Base-by-base conservation (phyloP, 306 rosid genomes). In the Benincasa hispida region DNA sequence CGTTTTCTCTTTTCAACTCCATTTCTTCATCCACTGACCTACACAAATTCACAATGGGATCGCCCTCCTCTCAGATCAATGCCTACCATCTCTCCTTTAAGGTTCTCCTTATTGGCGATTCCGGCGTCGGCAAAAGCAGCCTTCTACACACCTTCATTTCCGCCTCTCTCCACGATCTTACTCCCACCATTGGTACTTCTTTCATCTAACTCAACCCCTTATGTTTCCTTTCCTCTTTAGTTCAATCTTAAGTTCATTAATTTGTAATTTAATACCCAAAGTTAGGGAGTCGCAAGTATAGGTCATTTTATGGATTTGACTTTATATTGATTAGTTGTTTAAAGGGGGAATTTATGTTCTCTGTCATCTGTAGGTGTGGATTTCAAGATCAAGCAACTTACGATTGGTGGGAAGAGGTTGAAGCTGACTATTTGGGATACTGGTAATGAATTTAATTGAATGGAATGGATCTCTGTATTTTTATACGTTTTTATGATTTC, bases 361-460 rank as follows among this genome's bases (percentile, higher is more conserved):
- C 53, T 67, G 39, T 80, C 74, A 21, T 79, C 78, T 41, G 0
- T 51, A 93, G 98, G 98, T 76, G 98, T 93, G 86, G 98, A 93
- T 89, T 93, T 93, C 79, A 93, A 91, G 89, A 88, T 91, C 88
- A 93, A 93, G 89, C 83, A 60, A 48, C 91, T 91, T 34, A 82
- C 94, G 14, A 87, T 91, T 2, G 95, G 84, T 53, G 96, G 90
- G 80, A 91, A 90, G 89, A 93, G 80, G 82, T 84, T 91, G 77
- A 93, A 93, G 85, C 83, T 93, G 79, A 93, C 93, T 18, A 91
- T 93, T 69, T 93, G 98, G 98, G 98, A 93, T 75, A 91, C 98
- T 22, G 98, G 98, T 93, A 88, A 84, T 75, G 63, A 25, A 63
- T 7, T 17, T 0, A 56, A 22, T 17, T 12, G 10, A 51, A 18